Percentiles rank a stretch among this genome's conserved stretches.
phyloP scores from a whole-genome alignment of 257 asterid species.

The Gentiana dahurica region DNA sequence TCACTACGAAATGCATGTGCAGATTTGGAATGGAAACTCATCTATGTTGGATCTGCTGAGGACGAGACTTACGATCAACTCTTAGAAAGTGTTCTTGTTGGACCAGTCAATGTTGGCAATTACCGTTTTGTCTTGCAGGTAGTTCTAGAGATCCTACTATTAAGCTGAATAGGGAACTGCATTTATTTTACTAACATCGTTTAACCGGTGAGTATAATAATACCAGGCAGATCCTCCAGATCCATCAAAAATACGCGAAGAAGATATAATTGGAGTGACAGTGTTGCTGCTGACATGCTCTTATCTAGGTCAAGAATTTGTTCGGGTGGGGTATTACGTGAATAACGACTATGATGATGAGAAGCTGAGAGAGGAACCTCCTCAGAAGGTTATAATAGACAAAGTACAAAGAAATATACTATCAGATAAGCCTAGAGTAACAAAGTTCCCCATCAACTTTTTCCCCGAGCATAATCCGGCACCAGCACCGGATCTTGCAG shows the following conservation, averaged over 20 bases:
- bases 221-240: conserved; percentile 94
- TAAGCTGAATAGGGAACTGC: neutral
- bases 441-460: conserved; percentile 80
- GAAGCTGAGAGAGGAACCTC: conserved; percentile 83
- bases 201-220: neutral
- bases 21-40: conserved; percentile 99
- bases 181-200: neutral
- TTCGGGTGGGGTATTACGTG: conserved; percentile 90
- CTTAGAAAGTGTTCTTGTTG: conserved; percentile 93
- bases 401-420: conserved; percentile 79
- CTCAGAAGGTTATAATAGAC: conserved; percentile 71
- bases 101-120: conserved; percentile 94
- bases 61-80: conserved; percentile 95
- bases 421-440: conserved; percentile 86
- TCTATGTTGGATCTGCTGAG: conserved; percentile 97
- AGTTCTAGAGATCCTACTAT: neutral
- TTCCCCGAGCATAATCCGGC: conserved; percentile 65
- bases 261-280: conserved; percentile 90
- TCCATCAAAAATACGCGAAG: conserved; percentile 90
- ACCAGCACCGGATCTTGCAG: conserved; percentile 43
- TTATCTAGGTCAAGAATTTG: conserved; percentile 83
- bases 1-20: conserved; percentile 17
- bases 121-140: conserved; percentile 93
- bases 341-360: conserved; percentile 84
- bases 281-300: conserved; percentile 92